A percentile compares a stretch with the other conserved stretches of the same genome.
phyloP scores from a whole-genome alignment of 208 protist genomes.

The Leishmania tropica region DNA sequence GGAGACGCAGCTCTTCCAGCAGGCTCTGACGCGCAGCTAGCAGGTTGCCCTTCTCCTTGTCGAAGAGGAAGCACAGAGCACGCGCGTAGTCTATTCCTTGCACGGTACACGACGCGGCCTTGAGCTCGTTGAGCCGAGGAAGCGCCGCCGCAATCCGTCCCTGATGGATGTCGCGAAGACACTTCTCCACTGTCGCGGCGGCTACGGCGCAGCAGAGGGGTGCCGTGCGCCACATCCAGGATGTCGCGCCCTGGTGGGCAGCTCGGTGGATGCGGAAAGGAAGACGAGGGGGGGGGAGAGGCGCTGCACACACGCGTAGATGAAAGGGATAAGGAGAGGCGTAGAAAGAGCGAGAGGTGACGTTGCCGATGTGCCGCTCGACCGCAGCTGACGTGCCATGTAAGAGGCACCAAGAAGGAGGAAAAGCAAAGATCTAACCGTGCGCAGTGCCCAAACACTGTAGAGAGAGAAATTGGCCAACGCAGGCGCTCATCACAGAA shows the following conservation, averaged over 20 bases:
- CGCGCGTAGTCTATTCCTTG: conserved; percentile 69
- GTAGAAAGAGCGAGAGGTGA: neutral
- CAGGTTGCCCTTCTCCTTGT: conserved; percentile 22
- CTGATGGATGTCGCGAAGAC: conserved; percentile 19
- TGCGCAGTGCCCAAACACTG: neutral
- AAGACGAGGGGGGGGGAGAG: no score
- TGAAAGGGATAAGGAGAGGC: neutral
- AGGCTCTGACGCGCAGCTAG: conserved; percentile 70
- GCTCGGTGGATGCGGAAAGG: neutral
- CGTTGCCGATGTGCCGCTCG: neutral
- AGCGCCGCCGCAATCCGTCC: conserved; percentile 28
- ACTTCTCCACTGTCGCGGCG: conserved; percentile 17
- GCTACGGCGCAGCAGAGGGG: conserved; percentile 6
- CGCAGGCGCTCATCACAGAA: neutral
- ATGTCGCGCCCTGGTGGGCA: no score
- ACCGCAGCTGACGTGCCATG: neutral
- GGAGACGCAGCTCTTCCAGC: conserved; percentile 71
- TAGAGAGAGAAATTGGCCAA: neutral
- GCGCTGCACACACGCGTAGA: neutral
- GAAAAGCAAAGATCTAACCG: neutral
- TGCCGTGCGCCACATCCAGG: conserved; percentile 2
- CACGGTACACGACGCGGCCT: conserved; percentile 15
- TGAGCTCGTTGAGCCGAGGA: conserved; percentile 52
- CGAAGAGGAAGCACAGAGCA: conserved; percentile 67
- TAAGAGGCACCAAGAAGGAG: neutral